These are phyloP conservation scores for Tylopilus cervinicoccineus DNA, from an alignment of 768 basidiomycete genomes.

Conservation along the genomic window DNA sequence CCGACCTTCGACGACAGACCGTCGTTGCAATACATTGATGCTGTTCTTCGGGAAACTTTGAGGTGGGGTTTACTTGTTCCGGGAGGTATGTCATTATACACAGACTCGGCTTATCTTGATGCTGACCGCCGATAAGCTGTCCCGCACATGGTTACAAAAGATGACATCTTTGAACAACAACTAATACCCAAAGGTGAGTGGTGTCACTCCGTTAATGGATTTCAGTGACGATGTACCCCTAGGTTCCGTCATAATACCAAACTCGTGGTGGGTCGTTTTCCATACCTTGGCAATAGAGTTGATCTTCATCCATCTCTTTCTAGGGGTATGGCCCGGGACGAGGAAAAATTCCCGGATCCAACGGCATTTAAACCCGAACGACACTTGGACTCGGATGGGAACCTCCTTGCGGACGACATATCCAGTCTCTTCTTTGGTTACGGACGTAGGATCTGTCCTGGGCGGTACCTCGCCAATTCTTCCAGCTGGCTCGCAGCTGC, in stretches of 20 bases:
- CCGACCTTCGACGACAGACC: constrained; percentile 15
- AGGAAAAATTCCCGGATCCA: constrained; percentile 27
- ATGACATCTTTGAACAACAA: constrained; percentile 41
- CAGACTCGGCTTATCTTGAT: background rate
- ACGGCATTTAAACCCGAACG: constrained; percentile 33
- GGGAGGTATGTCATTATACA: constrained; percentile 10
- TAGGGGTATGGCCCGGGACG: constrained; percentile 24
- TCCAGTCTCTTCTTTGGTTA: constrained; percentile 31
- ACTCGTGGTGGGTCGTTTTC: constrained; percentile 14
- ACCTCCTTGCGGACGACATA: constrained; percentile 19
- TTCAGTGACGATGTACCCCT: background rate
- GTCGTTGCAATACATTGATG: constrained; percentile 20
- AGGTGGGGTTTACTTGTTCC: constrained; percentile 24
- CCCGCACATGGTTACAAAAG: constrained; percentile 31
- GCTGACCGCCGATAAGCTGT: constrained; percentile 15
- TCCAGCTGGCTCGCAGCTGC: constrained; percentile 19
- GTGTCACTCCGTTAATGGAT: background rate
- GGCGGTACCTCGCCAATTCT: constrained; percentile 16
- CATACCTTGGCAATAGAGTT: too few relatives aligned
- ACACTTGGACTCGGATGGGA: constrained; percentile 21
- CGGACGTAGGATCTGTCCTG: constrained; percentile 26
- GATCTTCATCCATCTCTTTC: background rate
- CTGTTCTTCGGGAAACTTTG: constrained; percentile 19
- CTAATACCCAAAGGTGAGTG: constrained; percentile 48
- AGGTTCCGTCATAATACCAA: constrained; percentile 23